These are phyloP conservation scores for Beauveria bassiana DNA, from an alignment of 2,329 filamentous ascomycete species.

Conservation along the genomic window DNA sequence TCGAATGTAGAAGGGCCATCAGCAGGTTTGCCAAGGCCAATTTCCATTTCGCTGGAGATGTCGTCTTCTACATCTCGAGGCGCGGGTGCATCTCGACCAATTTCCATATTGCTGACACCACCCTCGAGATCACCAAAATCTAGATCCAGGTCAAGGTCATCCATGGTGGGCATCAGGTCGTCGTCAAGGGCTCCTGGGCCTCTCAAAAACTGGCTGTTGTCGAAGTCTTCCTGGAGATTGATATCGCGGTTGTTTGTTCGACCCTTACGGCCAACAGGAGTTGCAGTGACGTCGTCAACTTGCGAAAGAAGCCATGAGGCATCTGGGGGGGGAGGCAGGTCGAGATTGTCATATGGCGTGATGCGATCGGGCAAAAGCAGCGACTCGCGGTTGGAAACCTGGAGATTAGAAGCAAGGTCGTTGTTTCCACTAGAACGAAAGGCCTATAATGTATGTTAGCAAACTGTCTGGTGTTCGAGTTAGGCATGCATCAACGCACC, in stretches of 20 bases:
- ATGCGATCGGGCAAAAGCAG: constrained; percentile 87
- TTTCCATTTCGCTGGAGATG: constrained; percentile 57
- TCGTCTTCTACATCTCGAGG: constrained; percentile 61
- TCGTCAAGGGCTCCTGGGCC: constrained; percentile 54
- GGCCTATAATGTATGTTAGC: constrained; percentile 50
- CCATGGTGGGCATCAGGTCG: constrained; percentile 48
- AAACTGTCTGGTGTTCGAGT: constrained; percentile 10
- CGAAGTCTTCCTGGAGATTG: constrained; percentile 60
- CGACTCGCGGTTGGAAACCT: constrained; percentile 74
- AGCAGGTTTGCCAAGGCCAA: constrained; percentile 48
- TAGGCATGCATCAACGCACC: constrained; percentile 45
- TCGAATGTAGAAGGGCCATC: constrained; percentile 49
- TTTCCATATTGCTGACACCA: constrained; percentile 62
- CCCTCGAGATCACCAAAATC: constrained; percentile 65
- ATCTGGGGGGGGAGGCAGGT: constrained; percentile 76
- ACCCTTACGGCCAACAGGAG: constrained; percentile 47
- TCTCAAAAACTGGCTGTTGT: constrained; percentile 74
- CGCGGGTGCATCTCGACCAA: constrained; percentile 76
- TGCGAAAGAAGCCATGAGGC: constrained; percentile 76
- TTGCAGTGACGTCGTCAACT: constrained; percentile 52
- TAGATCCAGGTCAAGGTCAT: constrained; percentile 64
- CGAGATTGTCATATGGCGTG: constrained; percentile 78
- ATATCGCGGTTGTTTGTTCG: constrained; percentile 56
- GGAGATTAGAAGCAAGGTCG: constrained; percentile 78
- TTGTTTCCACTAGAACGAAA: constrained; percentile 93